Evolutionary conservation across 768 basidiomycete genomes (phyloP).

Genomic region (Russula abietina): DNA sequence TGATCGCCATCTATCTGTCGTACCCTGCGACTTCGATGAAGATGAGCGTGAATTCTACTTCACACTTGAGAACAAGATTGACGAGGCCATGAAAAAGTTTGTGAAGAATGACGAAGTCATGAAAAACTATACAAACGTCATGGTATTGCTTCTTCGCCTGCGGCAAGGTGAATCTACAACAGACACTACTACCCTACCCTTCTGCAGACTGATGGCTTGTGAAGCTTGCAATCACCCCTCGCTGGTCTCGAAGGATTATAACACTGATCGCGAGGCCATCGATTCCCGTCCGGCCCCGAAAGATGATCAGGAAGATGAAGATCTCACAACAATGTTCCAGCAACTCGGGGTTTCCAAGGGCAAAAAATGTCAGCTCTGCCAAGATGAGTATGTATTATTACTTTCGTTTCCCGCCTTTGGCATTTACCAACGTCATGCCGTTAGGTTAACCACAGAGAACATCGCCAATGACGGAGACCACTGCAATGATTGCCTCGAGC

Average conservation of each 20-base stretch:
- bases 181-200: neutral
- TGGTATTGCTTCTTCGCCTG: slow-evolving; percentile 69
- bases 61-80: slow-evolving; percentile 63
- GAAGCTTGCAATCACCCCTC: slow-evolving; percentile 87
- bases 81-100: slow-evolving; percentile 50
- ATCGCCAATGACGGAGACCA: slow-evolving; percentile 40
- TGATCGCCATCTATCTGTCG: slow-evolving; percentile 57
- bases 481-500: slow-evolving; percentile 54
- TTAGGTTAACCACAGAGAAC: slow-evolving; percentile 37
- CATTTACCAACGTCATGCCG: neutral
- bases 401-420: neutral
- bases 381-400: slow-evolving; percentile 50
- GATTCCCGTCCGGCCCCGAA: slow-evolving; percentile 54
- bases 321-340: slow-evolving; percentile 68
- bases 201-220: neutral
- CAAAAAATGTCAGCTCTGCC: slow-evolving; percentile 77
- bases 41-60: slow-evolving; percentile 78
- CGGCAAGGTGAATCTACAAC: slow-evolving; percentile 64
- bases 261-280: slow-evolving; percentile 67
- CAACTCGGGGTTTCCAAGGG: slow-evolving; percentile 53
- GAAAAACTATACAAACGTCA: slow-evolving; percentile 61
- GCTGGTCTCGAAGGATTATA: slow-evolving; percentile 72
- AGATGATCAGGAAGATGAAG: slow-evolving; percentile 53
- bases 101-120: slow-evolving; percentile 45
- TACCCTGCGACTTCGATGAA: slow-evolving; percentile 71